Conservation (phyloP, 352 stramenopile species). For the Phytopythium delawarense region DNA sequence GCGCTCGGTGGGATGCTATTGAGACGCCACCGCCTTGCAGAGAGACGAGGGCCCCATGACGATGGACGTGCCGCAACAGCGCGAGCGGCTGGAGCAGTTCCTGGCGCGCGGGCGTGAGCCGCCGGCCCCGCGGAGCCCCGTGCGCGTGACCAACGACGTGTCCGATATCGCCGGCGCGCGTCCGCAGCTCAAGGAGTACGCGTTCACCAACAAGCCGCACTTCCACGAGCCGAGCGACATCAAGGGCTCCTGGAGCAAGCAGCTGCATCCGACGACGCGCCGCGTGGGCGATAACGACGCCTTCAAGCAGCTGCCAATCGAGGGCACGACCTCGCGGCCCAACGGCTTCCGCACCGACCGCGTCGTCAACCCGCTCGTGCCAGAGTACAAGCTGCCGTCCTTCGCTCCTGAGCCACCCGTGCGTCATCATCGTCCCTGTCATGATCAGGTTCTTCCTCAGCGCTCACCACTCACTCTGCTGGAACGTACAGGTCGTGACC, state of each 20-base stretch:
- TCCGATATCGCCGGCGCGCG: conserved; percentile 52
- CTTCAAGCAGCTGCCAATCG: conserved; percentile 69
- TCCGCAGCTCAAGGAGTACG: conserved; percentile 53
- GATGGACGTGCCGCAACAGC: conserved; percentile 27
- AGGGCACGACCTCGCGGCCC: conserved; percentile 42
- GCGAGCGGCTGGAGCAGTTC: conserved; percentile 38
- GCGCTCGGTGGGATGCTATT: neutral
- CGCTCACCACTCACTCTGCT: neutral
- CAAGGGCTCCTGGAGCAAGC: conserved; percentile 47
- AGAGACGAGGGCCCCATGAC: neutral
- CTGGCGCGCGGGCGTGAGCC: conserved; percentile 23
- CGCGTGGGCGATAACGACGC: conserved; percentile 46
- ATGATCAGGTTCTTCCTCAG: neutral
- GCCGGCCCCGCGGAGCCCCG: conserved; percentile 20
- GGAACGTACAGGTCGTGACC: conserved; percentile 21
- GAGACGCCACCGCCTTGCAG: neutral
- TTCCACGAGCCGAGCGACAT: conserved; percentile 63
- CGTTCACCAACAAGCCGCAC: conserved; percentile 63
- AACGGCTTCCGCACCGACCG: conserved; percentile 62
- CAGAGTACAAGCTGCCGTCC: conserved; percentile 56
- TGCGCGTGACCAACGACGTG: conserved; percentile 59
- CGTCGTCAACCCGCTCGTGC: conserved; percentile 54
- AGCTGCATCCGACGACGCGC: conserved; percentile 51
- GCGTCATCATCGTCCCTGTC: neutral
- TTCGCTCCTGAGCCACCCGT: conserved; percentile 42